A percentile compares a stretch with the other conserved stretches of the same genome.
Evolutionary conservation across 768 basidiomycete genomes (phyloP).

Genomic region (Leccinum arenicola): DNA sequence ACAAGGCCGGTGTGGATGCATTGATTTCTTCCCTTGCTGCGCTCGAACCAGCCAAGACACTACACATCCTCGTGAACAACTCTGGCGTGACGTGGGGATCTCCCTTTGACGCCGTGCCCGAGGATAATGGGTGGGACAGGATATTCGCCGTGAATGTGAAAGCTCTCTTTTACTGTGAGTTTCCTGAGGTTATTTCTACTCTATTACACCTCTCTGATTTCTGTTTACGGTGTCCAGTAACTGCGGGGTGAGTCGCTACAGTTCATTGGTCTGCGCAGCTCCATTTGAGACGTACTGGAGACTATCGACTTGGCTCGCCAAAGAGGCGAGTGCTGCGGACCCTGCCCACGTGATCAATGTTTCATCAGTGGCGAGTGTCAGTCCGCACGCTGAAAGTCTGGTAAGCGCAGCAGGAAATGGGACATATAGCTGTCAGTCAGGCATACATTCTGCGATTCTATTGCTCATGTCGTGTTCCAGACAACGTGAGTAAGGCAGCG

Average conservation of each 20-base stretch:
- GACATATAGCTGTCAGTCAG: constrained; percentile 72
- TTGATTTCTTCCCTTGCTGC: constrained; percentile 67
- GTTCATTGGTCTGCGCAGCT: not conserved
- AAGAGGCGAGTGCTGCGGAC: constrained; percentile 58
- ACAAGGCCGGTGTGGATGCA: constrained; percentile 75
- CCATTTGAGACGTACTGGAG: constrained; percentile 8
- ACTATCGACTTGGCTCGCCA: constrained; percentile 53
- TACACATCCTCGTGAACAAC: constrained; percentile 85
- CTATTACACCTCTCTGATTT: not conserved
- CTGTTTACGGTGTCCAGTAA: constrained; percentile 34
- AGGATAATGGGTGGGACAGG: constrained; percentile 84
- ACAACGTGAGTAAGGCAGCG: constrained; percentile 83
- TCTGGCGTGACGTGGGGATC: constrained; percentile 81
- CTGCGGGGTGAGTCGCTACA: constrained; percentile 35
- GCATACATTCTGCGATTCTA: not conserved
- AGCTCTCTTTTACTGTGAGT: constrained; percentile 75
- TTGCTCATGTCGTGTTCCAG: constrained; percentile 34
- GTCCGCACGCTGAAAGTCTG: constrained; percentile 44
- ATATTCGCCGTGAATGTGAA: constrained; percentile 84
- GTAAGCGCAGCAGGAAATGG: constrained; percentile 58
- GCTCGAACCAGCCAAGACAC: constrained; percentile 53
- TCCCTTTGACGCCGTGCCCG: constrained; percentile 65
- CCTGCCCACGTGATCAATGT: constrained; percentile 82
- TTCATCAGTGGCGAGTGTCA: constrained; percentile 65
- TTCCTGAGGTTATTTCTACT: not conserved